Conservation (phyloP, 139 green algal genomes). For the Ulvella scutata region DNA sequence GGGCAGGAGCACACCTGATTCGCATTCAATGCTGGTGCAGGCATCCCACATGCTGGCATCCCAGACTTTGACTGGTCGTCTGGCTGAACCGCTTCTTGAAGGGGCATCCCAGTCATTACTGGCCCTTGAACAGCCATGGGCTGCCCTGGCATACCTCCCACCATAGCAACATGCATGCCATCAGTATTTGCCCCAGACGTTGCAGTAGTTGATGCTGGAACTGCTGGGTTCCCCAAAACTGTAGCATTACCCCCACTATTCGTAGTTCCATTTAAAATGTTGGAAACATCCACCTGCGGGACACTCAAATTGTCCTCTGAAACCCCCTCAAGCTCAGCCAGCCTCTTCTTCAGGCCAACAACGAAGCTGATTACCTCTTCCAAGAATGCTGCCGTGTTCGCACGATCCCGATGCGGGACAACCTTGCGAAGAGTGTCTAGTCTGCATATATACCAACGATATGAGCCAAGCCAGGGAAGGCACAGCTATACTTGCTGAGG, state of each 20-base stretch:
- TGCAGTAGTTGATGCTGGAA: too few species aligned
- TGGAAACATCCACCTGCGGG: background rate
- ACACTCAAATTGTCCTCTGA: background rate
- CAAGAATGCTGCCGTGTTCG: slow-evolving; percentile 69
- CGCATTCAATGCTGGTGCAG: background rate
- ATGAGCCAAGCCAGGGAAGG: too few species aligned
- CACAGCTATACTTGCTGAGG: too few species aligned
- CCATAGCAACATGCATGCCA: background rate
- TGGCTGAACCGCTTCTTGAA: background rate
- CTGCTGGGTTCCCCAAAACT: background rate
- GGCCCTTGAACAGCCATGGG: background rate
- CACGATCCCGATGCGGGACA: slow-evolving; percentile 61
- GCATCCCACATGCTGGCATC: background rate
- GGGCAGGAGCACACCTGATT: background rate
- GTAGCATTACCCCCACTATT: background rate
- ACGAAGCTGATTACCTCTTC: slow-evolving; percentile 71
- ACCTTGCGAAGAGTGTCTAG: slow-evolving; percentile 49
- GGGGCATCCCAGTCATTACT: background rate
- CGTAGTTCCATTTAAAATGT: background rate
- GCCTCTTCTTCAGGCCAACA: slow-evolving; percentile 22
- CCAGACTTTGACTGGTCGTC: background rate
- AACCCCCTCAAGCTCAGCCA: slow-evolving; percentile 19
- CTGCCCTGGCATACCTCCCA: background rate
- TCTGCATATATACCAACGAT: slow-evolving; percentile 24
- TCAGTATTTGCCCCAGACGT: background rate